Conservation (phyloP, 2,329 filamentous ascomycete species). For the Ascochyta rabiei region DNA sequence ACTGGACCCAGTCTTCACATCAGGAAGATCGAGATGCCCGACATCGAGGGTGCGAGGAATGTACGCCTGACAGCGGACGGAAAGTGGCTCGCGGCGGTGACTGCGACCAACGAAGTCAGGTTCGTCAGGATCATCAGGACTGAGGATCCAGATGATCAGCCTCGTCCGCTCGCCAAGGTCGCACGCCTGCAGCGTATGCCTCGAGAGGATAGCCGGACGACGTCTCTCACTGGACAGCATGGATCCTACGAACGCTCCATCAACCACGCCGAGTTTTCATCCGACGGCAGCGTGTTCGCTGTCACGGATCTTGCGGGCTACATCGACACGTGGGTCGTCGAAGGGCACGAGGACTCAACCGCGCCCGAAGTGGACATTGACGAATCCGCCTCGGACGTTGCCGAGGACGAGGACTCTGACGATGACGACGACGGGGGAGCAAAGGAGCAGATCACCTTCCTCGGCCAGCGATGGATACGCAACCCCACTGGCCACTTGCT, state of each 20-base stretch:
- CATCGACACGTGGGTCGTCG: slow-evolving; percentile 83
- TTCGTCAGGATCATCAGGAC: slow-evolving; percentile 55
- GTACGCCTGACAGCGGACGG: slow-evolving; percentile 73
- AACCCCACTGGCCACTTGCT: slow-evolving; percentile 68
- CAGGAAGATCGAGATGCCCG: slow-evolving; percentile 70
- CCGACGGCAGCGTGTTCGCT: slow-evolving; percentile 79
- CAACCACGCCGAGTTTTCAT: slow-evolving; percentile 76
- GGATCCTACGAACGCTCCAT: slow-evolving; percentile 80
- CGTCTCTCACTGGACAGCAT: slow-evolving; percentile 65
- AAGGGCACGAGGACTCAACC: slow-evolving; percentile 60
- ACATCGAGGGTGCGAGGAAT: slow-evolving; percentile 69
- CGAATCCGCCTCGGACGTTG: slow-evolving; percentile 37
- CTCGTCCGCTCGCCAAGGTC: slow-evolving; percentile 46
- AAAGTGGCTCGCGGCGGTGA: slow-evolving; percentile 68
- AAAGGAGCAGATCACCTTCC: slow-evolving; percentile 56
- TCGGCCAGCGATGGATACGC: slow-evolving; percentile 73
- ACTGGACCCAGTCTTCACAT: slow-evolving; percentile 69
- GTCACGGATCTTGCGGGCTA: slow-evolving; percentile 82
- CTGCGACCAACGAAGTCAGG: slow-evolving; percentile 53
- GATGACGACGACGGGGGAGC: slow-evolving; percentile 59
- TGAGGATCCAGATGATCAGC: slow-evolving; percentile 47
- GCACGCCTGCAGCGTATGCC: slow-evolving; percentile 49
- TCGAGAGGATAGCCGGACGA: slow-evolving; percentile 34
- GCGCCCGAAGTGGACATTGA: slow-evolving; percentile 50
- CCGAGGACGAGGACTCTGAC: slow-evolving; percentile 44